phyloP scores from a whole-genome alignment of 768 basidiomycete species.

The Leccinum disarticulatum region DNA sequence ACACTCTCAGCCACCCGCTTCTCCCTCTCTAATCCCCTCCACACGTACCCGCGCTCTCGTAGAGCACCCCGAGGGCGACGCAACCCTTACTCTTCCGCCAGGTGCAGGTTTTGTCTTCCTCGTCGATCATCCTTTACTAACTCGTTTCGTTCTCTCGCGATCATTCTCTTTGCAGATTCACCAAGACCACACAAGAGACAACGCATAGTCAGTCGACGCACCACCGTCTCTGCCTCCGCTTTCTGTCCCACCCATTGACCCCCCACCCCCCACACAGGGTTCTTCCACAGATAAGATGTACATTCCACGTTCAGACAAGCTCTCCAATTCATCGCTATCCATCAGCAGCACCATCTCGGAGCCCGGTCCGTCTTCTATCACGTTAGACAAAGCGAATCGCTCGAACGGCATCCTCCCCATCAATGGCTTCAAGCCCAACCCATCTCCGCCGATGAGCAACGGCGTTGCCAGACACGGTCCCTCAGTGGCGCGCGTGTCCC shows the following conservation, averaged over 20 bases:
- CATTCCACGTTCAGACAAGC: constrained; percentile 50
- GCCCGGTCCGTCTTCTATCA: constrained; percentile 54
- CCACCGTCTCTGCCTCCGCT: constrained; percentile 35
- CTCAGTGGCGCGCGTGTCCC: constrained; percentile 57
- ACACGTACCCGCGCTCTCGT: constrained; percentile 63
- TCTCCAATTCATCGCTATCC: constrained; percentile 44
- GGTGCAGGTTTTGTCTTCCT: constrained; percentile 19
- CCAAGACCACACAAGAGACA: constrained; percentile 69
- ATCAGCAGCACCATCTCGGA: constrained; percentile 43
- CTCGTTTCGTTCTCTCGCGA: constrained; percentile 7
- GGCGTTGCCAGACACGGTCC: constrained; percentile 49
- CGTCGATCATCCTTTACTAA: not conserved
- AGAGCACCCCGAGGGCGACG: constrained; percentile 49
- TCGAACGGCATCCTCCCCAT: constrained; percentile 42
- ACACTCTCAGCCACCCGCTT: constrained; percentile 30
- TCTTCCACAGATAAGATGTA: constrained; percentile 47
- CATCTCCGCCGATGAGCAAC: constrained; percentile 45
- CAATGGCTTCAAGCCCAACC: constrained; percentile 39
- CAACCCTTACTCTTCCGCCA: constrained; percentile 21
- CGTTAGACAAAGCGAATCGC: constrained; percentile 32
- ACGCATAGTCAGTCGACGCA: constrained; percentile 48
- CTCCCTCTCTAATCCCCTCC: constrained; percentile 60
- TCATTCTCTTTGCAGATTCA: constrained; percentile 38
- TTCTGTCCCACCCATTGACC: constrained; percentile 22
- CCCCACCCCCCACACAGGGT: constrained; percentile 26